Percentiles rank a stretch among this genome's conserved stretches.
Conservation (phyloP, 805 yeast genomes). For the Saccharomycopsis fibuligera region DNA sequence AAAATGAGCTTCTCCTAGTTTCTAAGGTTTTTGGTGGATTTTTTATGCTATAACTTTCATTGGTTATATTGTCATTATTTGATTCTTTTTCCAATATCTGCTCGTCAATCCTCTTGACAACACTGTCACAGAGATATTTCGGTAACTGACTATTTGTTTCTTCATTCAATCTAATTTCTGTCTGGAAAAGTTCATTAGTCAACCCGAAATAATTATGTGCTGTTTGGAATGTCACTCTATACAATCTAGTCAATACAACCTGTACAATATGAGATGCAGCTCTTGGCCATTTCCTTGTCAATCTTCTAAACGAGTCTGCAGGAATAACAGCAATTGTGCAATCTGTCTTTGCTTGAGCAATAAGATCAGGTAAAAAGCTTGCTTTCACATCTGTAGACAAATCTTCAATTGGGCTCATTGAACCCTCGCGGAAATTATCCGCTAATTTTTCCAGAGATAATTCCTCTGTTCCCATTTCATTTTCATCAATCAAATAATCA, state of each 20-base stretch:
- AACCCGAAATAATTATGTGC: conserved; percentile 82
- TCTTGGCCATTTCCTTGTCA: conserved; percentile 71
- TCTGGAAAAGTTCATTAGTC: conserved; percentile 70
- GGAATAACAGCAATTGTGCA: conserved; percentile 94
- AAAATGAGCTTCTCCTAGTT: background rate
- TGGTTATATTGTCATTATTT: background rate
- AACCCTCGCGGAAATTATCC: background rate
- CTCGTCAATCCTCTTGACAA: conserved; percentile 38
- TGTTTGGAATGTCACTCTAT: conserved; percentile 87
- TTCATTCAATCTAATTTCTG: conserved; percentile 63
- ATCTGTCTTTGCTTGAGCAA: conserved; percentile 67
- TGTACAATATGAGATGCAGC: conserved; percentile 93
- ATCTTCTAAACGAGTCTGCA: conserved; percentile 65
- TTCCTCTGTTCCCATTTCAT: conserved; percentile 19
- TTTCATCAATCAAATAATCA: conserved; percentile 1
- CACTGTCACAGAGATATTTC: conserved; percentile 51
- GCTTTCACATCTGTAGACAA: background rate
- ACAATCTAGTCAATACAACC: conserved; percentile 79
- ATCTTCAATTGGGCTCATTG: background rate
- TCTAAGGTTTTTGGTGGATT: background rate
- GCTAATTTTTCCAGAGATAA: background rate
- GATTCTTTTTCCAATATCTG: background rate
- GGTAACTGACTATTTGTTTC: conserved; percentile 49
- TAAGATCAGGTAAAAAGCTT: conserved; percentile 34
- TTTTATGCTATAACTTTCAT: background rate